phyloP scores from a whole-genome alignment of 1,284 basidiomycete species.

The Papiliotrema laurentii region DNA sequence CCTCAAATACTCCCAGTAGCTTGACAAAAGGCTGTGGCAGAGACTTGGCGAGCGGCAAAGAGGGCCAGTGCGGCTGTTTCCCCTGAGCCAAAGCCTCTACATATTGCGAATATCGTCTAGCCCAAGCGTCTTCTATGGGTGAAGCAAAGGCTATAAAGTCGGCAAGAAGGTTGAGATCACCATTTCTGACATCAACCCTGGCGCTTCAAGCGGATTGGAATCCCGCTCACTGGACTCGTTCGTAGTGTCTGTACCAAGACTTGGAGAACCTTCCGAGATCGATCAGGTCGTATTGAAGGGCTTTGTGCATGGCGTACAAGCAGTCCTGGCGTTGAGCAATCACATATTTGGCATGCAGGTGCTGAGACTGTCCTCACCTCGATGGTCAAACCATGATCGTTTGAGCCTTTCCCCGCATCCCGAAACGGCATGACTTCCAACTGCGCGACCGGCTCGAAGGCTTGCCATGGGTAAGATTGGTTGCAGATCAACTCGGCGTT shows the following conservation, averaged over 20 bases:
- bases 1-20: slow-evolving; percentile 87
- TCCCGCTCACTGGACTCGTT: slow-evolving; percentile 67
- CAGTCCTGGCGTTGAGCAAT: slow-evolving; percentile 57
- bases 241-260: slow-evolving; percentile 67
- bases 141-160: slow-evolving; percentile 93
- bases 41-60: slow-evolving; percentile 49
- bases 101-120: too few relatives aligned
- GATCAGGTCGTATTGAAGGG: slow-evolving; percentile 80
- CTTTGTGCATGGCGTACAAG: slow-evolving; percentile 93
- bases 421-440: slow-evolving; percentile 91
- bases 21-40: slow-evolving; percentile 73
- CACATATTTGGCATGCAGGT: not conserved
- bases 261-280: slow-evolving; percentile 81
- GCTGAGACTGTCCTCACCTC: slow-evolving; percentile 51
- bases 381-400: slow-evolving; percentile 88
- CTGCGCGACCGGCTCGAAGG: slow-evolving; percentile 85
- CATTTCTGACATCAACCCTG: slow-evolving; percentile 56
- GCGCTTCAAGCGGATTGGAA: not conserved
- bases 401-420: slow-evolving; percentile 88
- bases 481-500: slow-evolving; percentile 79
- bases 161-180: slow-evolving; percentile 92
- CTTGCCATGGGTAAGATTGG: slow-evolving; percentile 87
- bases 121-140: slow-evolving; percentile 58
- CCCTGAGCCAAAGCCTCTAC: too few relatives aligned
- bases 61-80: not conserved